Conservation (phyloP, 2,329 filamentous ascomycete species). For the Ceratocystis destructans region DNA sequence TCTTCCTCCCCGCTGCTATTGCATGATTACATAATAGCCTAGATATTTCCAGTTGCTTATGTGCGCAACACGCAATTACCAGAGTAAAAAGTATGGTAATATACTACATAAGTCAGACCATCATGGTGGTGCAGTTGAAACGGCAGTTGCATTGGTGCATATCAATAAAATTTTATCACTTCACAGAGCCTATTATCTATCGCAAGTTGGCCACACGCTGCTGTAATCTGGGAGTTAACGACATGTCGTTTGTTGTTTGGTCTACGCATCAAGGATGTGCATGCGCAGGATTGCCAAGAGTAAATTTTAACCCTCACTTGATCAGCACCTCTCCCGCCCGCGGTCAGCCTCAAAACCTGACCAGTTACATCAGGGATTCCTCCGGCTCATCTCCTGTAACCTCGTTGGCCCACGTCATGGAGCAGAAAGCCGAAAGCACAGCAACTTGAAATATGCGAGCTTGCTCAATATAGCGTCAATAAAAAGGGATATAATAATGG, state of each 20-base stretch:
- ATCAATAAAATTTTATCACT: neutral
- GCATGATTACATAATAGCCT: neutral
- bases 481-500: no score
- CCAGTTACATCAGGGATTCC: no score
- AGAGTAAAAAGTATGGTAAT: neutral
- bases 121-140: neutral
- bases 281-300: neutral
- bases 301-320: neutral
- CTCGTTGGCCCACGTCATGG: no score
- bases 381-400: no score
- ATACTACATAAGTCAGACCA: neutral
- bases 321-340: no score
- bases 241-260: neutral
- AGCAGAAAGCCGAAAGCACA: no score
- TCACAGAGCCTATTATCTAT: neutral
- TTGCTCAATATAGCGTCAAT: no score
- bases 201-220: neutral
- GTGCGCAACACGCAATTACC: neutral
- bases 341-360: no score
- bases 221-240: neutral
- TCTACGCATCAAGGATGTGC: neutral
- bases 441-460: no score
- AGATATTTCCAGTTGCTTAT: neutral
- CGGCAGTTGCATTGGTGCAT: neutral
- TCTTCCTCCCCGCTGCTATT: neutral